These are phyloP conservation scores for Colletotrichum melonis DNA, from an alignment of 2,329 filamentous ascomycete genomes.

Conservation along the genomic window DNA sequence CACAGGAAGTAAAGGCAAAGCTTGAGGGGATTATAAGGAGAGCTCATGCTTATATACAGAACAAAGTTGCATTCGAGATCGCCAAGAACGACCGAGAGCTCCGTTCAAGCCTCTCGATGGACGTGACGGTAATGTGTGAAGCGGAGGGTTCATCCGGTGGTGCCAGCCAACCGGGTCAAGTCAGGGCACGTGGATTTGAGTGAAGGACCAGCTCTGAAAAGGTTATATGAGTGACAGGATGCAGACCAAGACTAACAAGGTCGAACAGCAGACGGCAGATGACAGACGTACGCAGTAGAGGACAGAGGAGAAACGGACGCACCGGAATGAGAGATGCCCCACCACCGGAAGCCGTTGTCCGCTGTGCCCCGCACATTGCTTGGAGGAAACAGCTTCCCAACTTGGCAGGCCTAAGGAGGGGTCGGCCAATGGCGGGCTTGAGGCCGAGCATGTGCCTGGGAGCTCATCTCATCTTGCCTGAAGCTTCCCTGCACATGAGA, in stretches of 20 bases:
- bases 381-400: conserved; percentile 15
- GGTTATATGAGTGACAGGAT: background rate
- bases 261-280: background rate
- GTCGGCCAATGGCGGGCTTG: conserved; percentile 15
- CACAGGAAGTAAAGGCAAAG: background rate
- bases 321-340: background rate
- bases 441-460: conserved; percentile 21
- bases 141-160: background rate
- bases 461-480: background rate
- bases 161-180: conserved; percentile 16
- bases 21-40: background rate
- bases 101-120: conserved; percentile 2
- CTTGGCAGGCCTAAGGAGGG: conserved; percentile 5
- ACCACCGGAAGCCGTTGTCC: background rate
- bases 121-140: background rate
- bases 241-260: background rate
- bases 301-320: background rate
- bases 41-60: conserved; percentile 10
- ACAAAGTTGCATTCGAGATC: background rate
- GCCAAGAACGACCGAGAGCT: background rate
- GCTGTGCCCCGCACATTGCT: conserved; percentile 1
- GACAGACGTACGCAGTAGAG: too few relatives aligned
- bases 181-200: background rate
- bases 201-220: background rate
- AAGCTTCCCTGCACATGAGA: background rate